Conservation (phyloP, 768 basidiomycete genomes). For the Termitomyces bulborhizus region DNA sequence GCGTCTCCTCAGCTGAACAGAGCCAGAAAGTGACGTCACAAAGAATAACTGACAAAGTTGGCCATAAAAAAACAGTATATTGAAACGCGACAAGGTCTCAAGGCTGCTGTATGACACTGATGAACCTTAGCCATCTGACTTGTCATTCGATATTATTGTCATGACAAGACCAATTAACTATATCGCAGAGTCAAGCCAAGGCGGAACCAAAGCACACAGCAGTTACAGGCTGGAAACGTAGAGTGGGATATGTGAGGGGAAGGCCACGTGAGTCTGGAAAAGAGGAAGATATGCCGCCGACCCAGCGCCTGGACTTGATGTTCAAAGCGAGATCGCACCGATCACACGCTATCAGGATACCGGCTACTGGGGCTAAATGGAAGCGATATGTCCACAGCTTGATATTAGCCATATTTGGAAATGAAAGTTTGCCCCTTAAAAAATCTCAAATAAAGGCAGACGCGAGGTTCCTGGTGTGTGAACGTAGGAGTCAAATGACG, state of each 20-base stretch:
- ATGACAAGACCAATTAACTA: background rate
- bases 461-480: background rate
- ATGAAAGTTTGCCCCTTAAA: background rate
- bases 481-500: conserved; percentile 2
- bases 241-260: background rate
- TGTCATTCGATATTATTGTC: background rate
- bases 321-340: background rate
- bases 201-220: background rate
- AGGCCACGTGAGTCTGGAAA: background rate
- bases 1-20: background rate
- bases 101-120: too few relatives aligned
- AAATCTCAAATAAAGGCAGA: background rate
- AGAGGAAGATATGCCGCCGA: background rate
- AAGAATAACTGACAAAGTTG: too few relatives aligned
- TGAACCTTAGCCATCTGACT: too few relatives aligned
- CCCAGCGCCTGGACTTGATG: background rate
- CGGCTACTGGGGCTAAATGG: background rate
- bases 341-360: background rate
- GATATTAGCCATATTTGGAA: background rate
- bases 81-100: background rate
- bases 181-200: background rate
- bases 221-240: background rate
- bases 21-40: background rate
- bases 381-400: background rate
- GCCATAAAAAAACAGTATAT: background rate